A percentile compares a stretch with the other conserved stretches of the same genome.
phyloP scores from a whole-genome alignment of 306 rosid species.

The Malus sieversii region DNA sequence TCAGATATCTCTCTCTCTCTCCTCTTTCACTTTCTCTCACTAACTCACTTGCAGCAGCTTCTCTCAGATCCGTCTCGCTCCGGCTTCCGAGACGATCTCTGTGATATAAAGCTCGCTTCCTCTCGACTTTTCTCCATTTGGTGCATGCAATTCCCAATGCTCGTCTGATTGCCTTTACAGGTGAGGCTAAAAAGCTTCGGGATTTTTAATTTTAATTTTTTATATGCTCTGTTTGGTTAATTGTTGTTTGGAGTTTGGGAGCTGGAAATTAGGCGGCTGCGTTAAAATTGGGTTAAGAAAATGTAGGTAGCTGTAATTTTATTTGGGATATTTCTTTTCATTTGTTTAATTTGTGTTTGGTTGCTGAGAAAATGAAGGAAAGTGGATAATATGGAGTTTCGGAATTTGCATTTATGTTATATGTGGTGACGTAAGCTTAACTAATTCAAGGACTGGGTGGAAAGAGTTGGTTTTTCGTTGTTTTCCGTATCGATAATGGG shows the following conservation, averaged over 20 bases:
- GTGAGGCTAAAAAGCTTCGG: constrained; percentile 20
- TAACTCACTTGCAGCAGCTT: not conserved
- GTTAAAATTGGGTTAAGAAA: not conserved
- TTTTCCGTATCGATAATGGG: not conserved
- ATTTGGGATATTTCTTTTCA: not conserved
- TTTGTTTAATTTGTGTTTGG: not conserved
- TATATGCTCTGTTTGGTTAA: not conserved
- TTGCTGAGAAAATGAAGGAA: constrained; percentile 9
- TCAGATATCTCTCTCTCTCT: constrained; percentile 4
- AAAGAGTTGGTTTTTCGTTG: not conserved
- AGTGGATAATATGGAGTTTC: constrained; percentile 1
- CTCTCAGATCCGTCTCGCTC: constrained; percentile 51
- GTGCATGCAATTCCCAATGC: constrained; percentile 46
- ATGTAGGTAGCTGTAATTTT: not conserved
- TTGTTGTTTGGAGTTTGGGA: not conserved
- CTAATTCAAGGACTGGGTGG: not conserved
- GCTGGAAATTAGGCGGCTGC: not conserved
- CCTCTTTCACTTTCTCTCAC: not conserved
- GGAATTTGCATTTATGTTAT: not conserved
- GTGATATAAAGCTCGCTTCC: constrained; percentile 3
- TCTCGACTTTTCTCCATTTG: constrained; percentile 14
- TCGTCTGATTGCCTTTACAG: constrained; percentile 35
- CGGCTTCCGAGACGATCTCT: constrained; percentile 34
- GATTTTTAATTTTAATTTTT: too few species aligned
- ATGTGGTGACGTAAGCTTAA: not conserved